Percentiles rank a stretch among this genome's conserved stretches.
These are phyloP conservation scores for Serendipita indica DNA, from an alignment of 768 basidiomycete genomes.

Conservation along the genomic window DNA sequence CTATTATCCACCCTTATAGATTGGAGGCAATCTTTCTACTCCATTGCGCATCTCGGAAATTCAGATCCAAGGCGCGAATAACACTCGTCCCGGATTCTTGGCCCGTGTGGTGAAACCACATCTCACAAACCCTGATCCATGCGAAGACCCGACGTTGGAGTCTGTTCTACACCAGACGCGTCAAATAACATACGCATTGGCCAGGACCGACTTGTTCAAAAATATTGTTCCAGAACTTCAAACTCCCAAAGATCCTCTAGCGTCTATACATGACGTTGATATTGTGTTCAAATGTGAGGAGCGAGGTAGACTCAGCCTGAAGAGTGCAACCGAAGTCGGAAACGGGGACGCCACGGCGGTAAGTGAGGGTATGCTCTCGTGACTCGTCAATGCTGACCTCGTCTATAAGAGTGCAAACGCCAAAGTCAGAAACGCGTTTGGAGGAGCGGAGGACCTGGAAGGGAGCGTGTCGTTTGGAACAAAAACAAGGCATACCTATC, in stretches of 20 bases:
- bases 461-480: slow-evolving; percentile 75
- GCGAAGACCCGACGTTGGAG: slow-evolving; percentile 31
- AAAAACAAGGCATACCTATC: slow-evolving; percentile 70
- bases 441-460: slow-evolving; percentile 78
- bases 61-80: slow-evolving; percentile 59
- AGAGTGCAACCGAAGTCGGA: slow-evolving; percentile 80
- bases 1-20: slow-evolving; percentile 26
- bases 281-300: slow-evolving; percentile 57
- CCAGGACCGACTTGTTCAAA: slow-evolving; percentile 65
- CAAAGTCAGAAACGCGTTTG: slow-evolving; percentile 75
- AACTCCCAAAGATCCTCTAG: slow-evolving; percentile 36
- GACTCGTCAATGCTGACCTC: too few species aligned
- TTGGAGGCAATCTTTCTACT: slow-evolving; percentile 49
- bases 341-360: slow-evolving; percentile 91
- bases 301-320: slow-evolving; percentile 57
- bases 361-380: too few species aligned
- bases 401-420: slow-evolving; percentile 57
- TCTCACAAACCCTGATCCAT: slow-evolving; percentile 22
- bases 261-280: slow-evolving; percentile 52
- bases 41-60: slow-evolving; percentile 60
- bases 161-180: slow-evolving; percentile 57
- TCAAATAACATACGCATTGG: slow-evolving; percentile 46
- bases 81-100: slow-evolving; percentile 70
- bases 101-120: slow-evolving; percentile 60
- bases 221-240: slow-evolving; percentile 51